These are phyloP conservation scores for Blastomyces parvus DNA, from an alignment of 2,329 filamentous ascomycete species.

Conservation along the genomic window DNA sequence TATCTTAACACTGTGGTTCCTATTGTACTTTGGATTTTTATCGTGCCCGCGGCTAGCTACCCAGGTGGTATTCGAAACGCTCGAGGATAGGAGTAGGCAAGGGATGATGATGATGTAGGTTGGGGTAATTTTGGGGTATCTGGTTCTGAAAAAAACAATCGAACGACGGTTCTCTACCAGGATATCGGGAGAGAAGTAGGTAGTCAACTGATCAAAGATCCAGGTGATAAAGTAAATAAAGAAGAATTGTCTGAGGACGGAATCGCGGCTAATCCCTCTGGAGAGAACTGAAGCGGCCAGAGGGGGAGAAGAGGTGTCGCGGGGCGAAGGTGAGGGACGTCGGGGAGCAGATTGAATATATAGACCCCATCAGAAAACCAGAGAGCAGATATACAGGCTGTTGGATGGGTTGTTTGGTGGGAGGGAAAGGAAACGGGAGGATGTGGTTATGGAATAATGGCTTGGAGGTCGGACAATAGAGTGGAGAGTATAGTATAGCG, in stretches of 20 bases:
- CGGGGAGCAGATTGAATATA: slow-evolving; percentile 26
- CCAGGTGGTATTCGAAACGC: not conserved
- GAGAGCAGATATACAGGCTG: not conserved
- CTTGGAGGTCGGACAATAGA: not conserved
- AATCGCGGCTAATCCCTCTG: slow-evolving; percentile 14
- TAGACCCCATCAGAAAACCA: slow-evolving; percentile 28
- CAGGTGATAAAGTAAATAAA: too few relatives aligned
- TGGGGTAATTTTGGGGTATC: not conserved
- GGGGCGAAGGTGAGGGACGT: slow-evolving; percentile 38
- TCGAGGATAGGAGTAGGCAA: not conserved
- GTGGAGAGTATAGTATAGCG: not conserved
- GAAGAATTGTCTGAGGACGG: not conserved
- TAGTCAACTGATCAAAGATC: not conserved
- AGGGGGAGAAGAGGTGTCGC: slow-evolving; percentile 45
- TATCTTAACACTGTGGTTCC: not conserved
- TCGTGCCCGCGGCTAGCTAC: not conserved
- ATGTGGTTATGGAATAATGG: too few relatives aligned
- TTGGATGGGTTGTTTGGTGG: not conserved
- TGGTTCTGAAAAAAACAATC: not conserved
- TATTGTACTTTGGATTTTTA: not conserved
- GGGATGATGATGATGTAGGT: not conserved
- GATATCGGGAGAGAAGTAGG: too few relatives aligned
- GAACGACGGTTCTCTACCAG: not conserved
- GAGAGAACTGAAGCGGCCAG: slow-evolving; percentile 31
- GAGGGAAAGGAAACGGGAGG: not conserved